A percentile compares a stretch with the other conserved stretches of the same genome.
Conservation (phyloP, 2,329 filamentous ascomycete genomes). For the Paraphoma sp. region DNA sequence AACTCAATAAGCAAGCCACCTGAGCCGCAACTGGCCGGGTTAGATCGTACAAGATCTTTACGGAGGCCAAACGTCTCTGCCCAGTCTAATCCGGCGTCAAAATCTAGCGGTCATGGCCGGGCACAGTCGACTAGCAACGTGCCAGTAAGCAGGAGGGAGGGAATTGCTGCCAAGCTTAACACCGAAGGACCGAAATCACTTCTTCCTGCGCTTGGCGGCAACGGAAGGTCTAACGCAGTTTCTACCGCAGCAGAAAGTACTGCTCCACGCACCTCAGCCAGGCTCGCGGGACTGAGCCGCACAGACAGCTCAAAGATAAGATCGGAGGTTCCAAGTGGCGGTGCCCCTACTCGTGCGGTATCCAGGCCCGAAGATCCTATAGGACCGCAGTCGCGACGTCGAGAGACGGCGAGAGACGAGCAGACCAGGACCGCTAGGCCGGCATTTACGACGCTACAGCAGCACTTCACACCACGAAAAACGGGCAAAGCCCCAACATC, state of each 20-base stretch:
- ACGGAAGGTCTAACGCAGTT: slow-evolving; percentile 8
- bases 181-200: slow-evolving; percentile 36
- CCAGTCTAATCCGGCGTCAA: slow-evolving; percentile 19
- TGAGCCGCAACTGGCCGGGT: slow-evolving; percentile 18
- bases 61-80: slow-evolving; percentile 31
- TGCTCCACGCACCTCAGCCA: slow-evolving; percentile 23
- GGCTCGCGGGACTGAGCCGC: slow-evolving; percentile 34
- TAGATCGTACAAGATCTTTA: slow-evolving; percentile 38
- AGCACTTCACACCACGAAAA: slow-evolving; percentile 50
- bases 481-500: slow-evolving; percentile 43
- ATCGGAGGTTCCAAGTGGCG: slow-evolving; percentile 17
- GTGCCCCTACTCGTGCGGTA: slow-evolving; percentile 8
- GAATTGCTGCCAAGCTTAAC: slow-evolving; percentile 14
- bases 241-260: slow-evolving; percentile 14
- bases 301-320: slow-evolving; percentile 31
- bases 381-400: slow-evolving; percentile 18
- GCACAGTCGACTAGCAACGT: slow-evolving; percentile 35
- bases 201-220: slow-evolving; percentile 16
- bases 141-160: slow-evolving; percentile 17
- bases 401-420: slow-evolving; percentile 29
- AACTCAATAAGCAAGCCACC: slow-evolving; percentile 25
- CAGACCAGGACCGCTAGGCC: slow-evolving; percentile 33
- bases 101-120: slow-evolving; percentile 25
- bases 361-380: slow-evolving; percentile 18
- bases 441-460: slow-evolving; percentile 48